A percentile compares a stretch with the other conserved stretches of the same genome.
Conservation (phyloP, 2,329 filamentous ascomycete genomes). For the Myriosclerotinia scirpicola region DNA sequence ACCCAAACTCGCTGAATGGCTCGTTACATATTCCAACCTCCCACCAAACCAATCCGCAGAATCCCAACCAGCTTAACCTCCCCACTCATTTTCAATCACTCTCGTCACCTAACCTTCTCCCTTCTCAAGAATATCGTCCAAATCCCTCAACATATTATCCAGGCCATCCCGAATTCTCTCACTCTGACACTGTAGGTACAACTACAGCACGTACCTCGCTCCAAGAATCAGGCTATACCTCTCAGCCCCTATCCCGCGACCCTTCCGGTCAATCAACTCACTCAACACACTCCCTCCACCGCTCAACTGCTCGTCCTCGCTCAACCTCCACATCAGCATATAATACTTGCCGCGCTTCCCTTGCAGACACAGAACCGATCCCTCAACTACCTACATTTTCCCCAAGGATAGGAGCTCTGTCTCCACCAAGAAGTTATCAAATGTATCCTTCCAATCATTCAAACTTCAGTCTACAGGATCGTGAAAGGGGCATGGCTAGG, state of each 20-base stretch:
- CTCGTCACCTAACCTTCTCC: conserved; percentile 29
- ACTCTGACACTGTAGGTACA: conserved; percentile 25
- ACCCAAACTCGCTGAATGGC: conserved; percentile 26
- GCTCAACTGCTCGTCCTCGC: neutral
- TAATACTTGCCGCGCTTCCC: conserved; percentile 26
- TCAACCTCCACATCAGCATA: conserved; percentile 2
- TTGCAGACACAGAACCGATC: conserved; percentile 38
- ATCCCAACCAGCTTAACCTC: conserved; percentile 21
- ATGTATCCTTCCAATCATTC: conserved; percentile 28
- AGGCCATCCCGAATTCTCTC: conserved; percentile 46
- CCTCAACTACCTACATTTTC: conserved; percentile 35
- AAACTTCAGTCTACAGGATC: conserved; percentile 2
- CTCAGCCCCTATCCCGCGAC: conserved; percentile 52
- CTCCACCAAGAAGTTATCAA: conserved; percentile 33
- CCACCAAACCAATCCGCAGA: conserved; percentile 16
- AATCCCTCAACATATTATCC: conserved; percentile 30
- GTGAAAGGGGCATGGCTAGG: conserved; percentile 13
- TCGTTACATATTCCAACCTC: conserved; percentile 15
- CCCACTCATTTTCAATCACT: conserved; percentile 14
- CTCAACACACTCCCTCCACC: conserved; percentile 31
- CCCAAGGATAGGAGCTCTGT: conserved; percentile 23
- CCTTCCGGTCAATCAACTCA: conserved; percentile 45
- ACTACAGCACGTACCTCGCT: conserved; percentile 39
- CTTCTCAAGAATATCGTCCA: conserved; percentile 13
- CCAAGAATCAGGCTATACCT: conserved; percentile 47